Base-by-base conservation (phyloP, 257 asterid species). In the Nicotiana sylvestris region DNA sequence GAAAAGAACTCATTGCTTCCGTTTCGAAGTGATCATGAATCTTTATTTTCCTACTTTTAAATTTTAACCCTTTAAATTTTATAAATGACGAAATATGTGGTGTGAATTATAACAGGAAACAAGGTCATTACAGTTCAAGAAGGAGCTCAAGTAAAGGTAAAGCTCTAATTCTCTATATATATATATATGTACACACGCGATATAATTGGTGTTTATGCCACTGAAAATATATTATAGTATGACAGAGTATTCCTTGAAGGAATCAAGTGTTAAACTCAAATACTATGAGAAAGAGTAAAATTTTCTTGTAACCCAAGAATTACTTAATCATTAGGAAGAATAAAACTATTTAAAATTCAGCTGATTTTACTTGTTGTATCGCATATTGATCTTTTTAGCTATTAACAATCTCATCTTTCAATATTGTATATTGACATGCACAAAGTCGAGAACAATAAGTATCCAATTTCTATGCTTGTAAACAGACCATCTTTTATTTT, bases 91-190 rank as follows among this genome's bases (percentile, higher is more conserved):
- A 78, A 58, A 27, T 78, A 46, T 46, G 61, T 72, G 61, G 37
- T 21, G 61, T 80, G 65, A 43, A n/a, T 8, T 43, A 43, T 64
- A 65, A 29, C 83, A 80, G 83, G 77, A 67, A 64, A 39, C 29
- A 64, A 80, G 32, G 77, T 65, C 32, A 49, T 25, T 1, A 13
- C 27, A 35, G 53, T 58, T 82, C 46, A 18, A 32, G 46, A 58
- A 39, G 61, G 29, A 57, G 69, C 81, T 39, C 67, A 67, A 32
- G 60, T 12, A 32, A 60, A 69, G 84, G 67, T 62, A 60, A 79
- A 33, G 1, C 37, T 60, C 39, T 58, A 46, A 5, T 9, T 21
- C 74, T 77, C 56, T 7, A 5, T 61, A 3, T 43, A 43, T 43
- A 43, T 43, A 43, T 43, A 43, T 43, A 39, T 3, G 4, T 0